Evolutionary conservation across 768 basidiomycete genomes (phyloP), one percentile per base, ranked within the genome.

Genomic region (Mycena leptocephala): DNA sequence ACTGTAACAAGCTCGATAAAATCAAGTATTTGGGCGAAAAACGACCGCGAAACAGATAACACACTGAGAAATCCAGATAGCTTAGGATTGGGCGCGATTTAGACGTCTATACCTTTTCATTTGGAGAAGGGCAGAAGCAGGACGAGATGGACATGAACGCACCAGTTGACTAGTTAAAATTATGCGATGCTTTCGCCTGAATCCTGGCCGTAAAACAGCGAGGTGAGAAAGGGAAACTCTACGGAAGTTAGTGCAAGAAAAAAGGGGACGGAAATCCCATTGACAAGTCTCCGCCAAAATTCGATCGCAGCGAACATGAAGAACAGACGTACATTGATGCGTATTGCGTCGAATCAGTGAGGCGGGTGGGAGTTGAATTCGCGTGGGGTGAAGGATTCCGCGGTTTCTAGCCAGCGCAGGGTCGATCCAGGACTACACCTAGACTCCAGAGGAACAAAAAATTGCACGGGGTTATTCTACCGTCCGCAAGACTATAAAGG

Each of bases 251-350:
- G n/a, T n/a, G n/a, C n/a, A n/a, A 35, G 26, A 28, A 22, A 63
- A 63, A 41, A 26, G 61, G 61, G 37, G 37, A 39, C n/a, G 37
- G 37, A 63, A 28, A 41, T 24, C 33, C n/a, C n/a, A n/a, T n/a
- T n/a, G n/a, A n/a, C 61, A 63, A 63, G 61, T 63, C 61, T n/a
- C n/a, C n/a, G 61, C 61, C 16, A 63, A 13, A 41, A 63, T 63
- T n/a, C n/a, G n/a, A n/a, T 41, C 61, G 37, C 13, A 63, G 61
- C 61, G 61, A n/a, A 63, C 24, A 63, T 41, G 61, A 41, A 41
- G 61, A 41, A 63, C 61, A n/a, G n/a, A n/a, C n/a, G n/a, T 63
- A 41, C 37, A 63, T 63, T 28, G 39, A 63, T 39, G 61, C 61
- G 35, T 41, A 63, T 41, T 63, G n/a, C 37, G 37, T 35, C n/a